A percentile compares a stretch with the other conserved stretches of the same genome.
phyloP scores from a whole-genome alignment of 2,329 filamentous ascomycete genomes.

The Dactylonectria macrodidyma region DNA sequence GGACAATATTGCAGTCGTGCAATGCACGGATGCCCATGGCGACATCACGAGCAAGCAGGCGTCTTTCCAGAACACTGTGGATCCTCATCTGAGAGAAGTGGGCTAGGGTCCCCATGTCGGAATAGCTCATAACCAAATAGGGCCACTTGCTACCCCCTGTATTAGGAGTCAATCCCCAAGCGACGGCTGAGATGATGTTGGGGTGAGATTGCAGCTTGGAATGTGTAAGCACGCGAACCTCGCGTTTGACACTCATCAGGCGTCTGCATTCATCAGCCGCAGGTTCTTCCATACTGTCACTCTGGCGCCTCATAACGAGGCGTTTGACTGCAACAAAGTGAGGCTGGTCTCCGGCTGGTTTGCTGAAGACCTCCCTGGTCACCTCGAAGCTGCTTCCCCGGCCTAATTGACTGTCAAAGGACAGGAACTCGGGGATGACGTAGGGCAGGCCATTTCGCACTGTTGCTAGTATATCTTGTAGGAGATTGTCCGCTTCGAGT shows the following conservation, averaged over 20 bases:
- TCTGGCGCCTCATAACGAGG: not conserved
- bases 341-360: not conserved
- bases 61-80: constrained; percentile 19
- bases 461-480: not conserved
- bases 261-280: not conserved
- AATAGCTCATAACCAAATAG: not conserved
- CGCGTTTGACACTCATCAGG: constrained; percentile 17
- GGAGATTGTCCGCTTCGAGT: not conserved
- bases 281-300: not conserved
- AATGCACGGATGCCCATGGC: constrained; percentile 26
- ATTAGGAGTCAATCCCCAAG: constrained; percentile 16
- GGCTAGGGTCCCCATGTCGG: not conserved
- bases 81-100: constrained; percentile 6
- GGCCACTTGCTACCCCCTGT: not conserved
- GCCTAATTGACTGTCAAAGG: not conserved
- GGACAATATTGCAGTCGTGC: constrained; percentile 27
- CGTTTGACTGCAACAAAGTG: not conserved
- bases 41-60: constrained; percentile 22
- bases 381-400: not conserved
- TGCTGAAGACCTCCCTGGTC: not conserved
- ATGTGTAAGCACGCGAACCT: constrained; percentile 22
- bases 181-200: constrained; percentile 15
- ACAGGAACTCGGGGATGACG: not conserved
- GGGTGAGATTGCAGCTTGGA: constrained; percentile 10
- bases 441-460: not conserved